phyloP scores from a whole-genome alignment of 306 rosid species.

The Myrica gale region DNA sequence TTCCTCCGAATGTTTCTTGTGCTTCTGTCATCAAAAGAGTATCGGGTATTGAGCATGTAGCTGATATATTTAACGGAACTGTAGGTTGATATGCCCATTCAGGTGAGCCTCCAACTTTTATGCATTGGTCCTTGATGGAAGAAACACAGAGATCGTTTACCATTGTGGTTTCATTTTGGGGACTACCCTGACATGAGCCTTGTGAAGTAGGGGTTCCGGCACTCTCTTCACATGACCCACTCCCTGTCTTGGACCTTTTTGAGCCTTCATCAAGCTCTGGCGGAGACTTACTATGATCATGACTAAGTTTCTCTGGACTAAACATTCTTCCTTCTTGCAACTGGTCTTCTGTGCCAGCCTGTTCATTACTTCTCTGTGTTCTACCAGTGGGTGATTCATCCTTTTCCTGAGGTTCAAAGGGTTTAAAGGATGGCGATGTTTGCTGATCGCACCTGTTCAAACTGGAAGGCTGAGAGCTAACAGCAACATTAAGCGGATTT shows the following conservation, averaged over 20 bases:
- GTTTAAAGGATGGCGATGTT: conserved; percentile 31
- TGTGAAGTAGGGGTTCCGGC: conserved; percentile 66
- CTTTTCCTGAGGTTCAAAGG: conserved; percentile 42
- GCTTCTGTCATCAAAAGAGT: conserved; percentile 40
- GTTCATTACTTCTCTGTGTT: conserved; percentile 39
- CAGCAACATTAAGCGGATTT: conserved; percentile 48
- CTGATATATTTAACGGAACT: conserved; percentile 24
- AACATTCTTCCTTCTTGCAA: conserved; percentile 34
- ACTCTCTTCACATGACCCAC: conserved; percentile 71
- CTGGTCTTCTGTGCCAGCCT: conserved; percentile 41
- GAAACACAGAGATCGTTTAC: conserved; percentile 41
- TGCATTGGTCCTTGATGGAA: conserved; percentile 40
- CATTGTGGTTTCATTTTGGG: conserved; percentile 44
- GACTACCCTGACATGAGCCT: conserved; percentile 78
- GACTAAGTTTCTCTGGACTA: conserved; percentile 36
- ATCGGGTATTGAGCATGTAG: conserved; percentile 32
- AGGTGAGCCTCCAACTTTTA: conserved; percentile 43
- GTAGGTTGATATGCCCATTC: conserved; percentile 45
- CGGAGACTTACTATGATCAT: conserved; percentile 29
- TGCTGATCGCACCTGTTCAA: conserved; percentile 47
- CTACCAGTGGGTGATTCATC: conserved; percentile 41
- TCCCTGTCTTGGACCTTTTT: conserved; percentile 45
- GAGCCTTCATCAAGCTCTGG: conserved; percentile 36
- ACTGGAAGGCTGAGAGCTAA: conserved; percentile 44
- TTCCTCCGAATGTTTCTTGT: conserved; percentile 61